These are phyloP conservation scores for Smittium culicis DNA, from an alignment of 371 early-diverging fungal species.

Conservation along the genomic window DNA sequence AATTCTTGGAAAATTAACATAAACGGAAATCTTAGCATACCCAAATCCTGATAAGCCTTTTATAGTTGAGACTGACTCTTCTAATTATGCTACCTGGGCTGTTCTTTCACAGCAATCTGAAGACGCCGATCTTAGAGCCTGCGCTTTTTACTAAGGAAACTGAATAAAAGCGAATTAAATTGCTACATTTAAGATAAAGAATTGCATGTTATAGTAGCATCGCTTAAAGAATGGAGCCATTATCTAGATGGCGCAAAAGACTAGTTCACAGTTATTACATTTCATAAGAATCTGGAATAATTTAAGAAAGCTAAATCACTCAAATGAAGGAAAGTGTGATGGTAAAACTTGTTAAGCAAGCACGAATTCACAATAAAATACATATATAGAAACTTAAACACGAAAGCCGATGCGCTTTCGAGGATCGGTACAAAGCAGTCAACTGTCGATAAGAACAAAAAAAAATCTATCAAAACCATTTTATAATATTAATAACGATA, in stretches of 20 bases:
- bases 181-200: conserved; percentile 6
- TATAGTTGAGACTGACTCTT: conserved; percentile 5
- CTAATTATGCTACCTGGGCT: background rate
- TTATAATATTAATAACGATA: background rate
- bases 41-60: conserved; percentile 6
- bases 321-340: background rate
- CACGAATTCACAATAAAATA: background rate
- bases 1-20: too few relatives aligned
- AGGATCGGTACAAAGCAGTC: background rate
- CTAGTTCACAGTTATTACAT: background rate
- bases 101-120: conserved; percentile 6
- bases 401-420: background rate
- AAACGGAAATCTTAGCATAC: too few relatives aligned
- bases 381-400: background rate
- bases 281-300: background rate
- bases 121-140: background rate
- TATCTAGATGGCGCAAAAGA: background rate
- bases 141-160: conserved; percentile 1
- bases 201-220: background rate
- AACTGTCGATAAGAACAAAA: background rate
- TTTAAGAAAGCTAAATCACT: background rate
- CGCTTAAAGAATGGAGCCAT: conserved; percentile 5
- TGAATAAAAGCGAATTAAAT: background rate
- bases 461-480: background rate
- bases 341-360: background rate